Conservation (phyloP, 2,329 filamentous ascomycete genomes). For the Hypoxylon sp. region DNA sequence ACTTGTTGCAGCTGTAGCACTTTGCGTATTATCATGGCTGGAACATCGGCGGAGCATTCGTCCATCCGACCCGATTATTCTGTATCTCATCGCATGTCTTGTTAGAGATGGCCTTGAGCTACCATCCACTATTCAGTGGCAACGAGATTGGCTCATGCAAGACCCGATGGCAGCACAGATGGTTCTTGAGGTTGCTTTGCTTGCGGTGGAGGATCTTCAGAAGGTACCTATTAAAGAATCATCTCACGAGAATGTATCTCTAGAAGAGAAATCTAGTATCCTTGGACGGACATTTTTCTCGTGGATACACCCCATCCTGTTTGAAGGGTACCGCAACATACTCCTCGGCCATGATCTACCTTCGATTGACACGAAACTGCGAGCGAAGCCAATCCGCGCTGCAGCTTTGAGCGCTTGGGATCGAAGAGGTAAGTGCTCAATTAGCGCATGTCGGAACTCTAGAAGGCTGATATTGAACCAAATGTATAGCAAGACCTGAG, state of each 20-base stretch:
- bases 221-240: constrained; percentile 42
- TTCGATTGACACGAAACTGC: constrained; percentile 46
- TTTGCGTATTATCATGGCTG: constrained; percentile 38
- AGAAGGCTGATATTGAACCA: background rate
- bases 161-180: constrained; percentile 10
- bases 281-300: constrained; percentile 52
- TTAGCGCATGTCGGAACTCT: background rate
- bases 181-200: constrained; percentile 48
- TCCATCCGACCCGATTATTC: constrained; percentile 43
- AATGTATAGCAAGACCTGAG: constrained; percentile 46
- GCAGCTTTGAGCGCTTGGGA: constrained; percentile 50
- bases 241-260: constrained; percentile 35
- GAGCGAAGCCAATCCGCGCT: constrained; percentile 44
- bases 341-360: constrained; percentile 50
- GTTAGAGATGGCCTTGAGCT: constrained; percentile 41
- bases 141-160: constrained; percentile 23
- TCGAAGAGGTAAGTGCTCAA: constrained; percentile 46
- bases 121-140: constrained; percentile 9
- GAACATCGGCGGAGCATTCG: constrained; percentile 44
- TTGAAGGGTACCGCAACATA: constrained; percentile 50
- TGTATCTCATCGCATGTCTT: constrained; percentile 48
- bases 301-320: constrained; percentile 55
- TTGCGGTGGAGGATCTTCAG: constrained; percentile 42
- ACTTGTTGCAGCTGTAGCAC: constrained; percentile 22
- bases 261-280: constrained; percentile 51